Evolutionary conservation across 768 basidiomycete species (phyloP).

Genomic region (Amanita exitialis): DNA sequence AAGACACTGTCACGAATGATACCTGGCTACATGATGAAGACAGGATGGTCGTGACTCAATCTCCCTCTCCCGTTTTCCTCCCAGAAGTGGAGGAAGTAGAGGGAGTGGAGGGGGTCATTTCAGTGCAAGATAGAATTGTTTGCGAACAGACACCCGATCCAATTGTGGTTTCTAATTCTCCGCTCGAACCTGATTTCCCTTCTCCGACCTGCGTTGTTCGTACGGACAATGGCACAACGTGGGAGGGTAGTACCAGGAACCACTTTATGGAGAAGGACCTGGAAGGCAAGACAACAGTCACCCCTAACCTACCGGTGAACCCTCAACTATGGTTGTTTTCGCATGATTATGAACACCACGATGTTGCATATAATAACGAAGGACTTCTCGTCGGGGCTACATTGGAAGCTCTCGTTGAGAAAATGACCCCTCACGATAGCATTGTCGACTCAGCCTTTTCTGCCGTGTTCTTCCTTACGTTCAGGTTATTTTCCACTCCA

Average conservation of each 20-base stretch:
- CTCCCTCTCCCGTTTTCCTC: slow-evolving; percentile 19
- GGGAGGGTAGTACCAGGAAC: slow-evolving; percentile 39
- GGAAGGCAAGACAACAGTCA: slow-evolving; percentile 29
- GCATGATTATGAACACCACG: slow-evolving; percentile 76
- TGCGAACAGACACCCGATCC: background rate
- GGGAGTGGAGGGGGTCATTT: slow-evolving; percentile 1
- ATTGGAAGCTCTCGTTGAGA: slow-evolving; percentile 83
- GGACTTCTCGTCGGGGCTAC: slow-evolving; percentile 89
- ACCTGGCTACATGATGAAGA: background rate
- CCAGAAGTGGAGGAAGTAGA: slow-evolving; percentile 30
- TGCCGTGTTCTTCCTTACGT: slow-evolving; percentile 90
- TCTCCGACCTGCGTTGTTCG: slow-evolving; percentile 44
- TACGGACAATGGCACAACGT: slow-evolving; percentile 48
- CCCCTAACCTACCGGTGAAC: slow-evolving; percentile 28
- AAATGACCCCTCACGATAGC: slow-evolving; percentile 92
- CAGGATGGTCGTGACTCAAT: background rate
- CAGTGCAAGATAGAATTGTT: too few species aligned
- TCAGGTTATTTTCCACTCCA: slow-evolving; percentile 84
- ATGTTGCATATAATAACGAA: slow-evolving; percentile 86
- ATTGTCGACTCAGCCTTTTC: slow-evolving; percentile 83
- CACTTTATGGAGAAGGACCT: slow-evolving; percentile 16
- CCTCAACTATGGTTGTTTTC: slow-evolving; percentile 45
- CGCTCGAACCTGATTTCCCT: slow-evolving; percentile 31
- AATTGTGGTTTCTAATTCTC: slow-evolving; percentile 16
- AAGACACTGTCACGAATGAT: background rate